Evolutionary conservation across 2,329 filamentous ascomycete species (phyloP).

Genomic region (Ophiosphaerella korrae): DNA sequence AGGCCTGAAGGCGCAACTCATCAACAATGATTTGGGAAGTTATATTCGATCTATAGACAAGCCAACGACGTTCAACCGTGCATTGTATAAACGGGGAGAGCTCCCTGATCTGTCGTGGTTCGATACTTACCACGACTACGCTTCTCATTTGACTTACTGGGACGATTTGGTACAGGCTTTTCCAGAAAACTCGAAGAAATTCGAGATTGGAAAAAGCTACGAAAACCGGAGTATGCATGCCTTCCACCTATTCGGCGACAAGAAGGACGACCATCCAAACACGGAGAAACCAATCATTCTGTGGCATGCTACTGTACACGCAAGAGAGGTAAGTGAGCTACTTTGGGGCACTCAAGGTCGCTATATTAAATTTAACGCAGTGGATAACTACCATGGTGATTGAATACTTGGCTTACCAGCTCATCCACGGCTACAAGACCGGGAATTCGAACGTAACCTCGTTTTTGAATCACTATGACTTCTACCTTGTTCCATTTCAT

Average conservation of each 20-base stretch:
- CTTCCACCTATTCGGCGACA: slow-evolving; percentile 33
- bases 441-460: slow-evolving; percentile 34
- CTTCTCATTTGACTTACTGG: slow-evolving; percentile 38
- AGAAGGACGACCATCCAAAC: slow-evolving; percentile 15
- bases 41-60: slow-evolving; percentile 44
- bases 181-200: slow-evolving; percentile 33
- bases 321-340: slow-evolving; percentile 33
- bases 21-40: slow-evolving; percentile 53
- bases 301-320: slow-evolving; percentile 42
- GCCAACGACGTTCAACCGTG: slow-evolving; percentile 14
- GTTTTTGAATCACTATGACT: slow-evolving; percentile 37
- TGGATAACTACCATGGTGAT: slow-evolving; percentile 25
- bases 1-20: slow-evolving; percentile 43
- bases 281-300: slow-evolving; percentile 38
- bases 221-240: slow-evolving; percentile 39
- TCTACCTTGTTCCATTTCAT: slow-evolving; percentile 40
- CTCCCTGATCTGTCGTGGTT: slow-evolving; percentile 48
- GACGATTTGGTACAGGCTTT: slow-evolving; percentile 34
- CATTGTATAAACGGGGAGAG: slow-evolving; percentile 37
- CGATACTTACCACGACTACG: slow-evolving; percentile 38
- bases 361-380: slow-evolving; percentile 4
- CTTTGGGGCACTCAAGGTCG: slow-evolving; percentile 44
- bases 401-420: slow-evolving; percentile 38
- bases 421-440: slow-evolving; percentile 35
- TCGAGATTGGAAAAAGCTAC: slow-evolving; percentile 34